Conservation (phyloP, 148 eudicot species). For the Vaccinium darrowii region DNA sequence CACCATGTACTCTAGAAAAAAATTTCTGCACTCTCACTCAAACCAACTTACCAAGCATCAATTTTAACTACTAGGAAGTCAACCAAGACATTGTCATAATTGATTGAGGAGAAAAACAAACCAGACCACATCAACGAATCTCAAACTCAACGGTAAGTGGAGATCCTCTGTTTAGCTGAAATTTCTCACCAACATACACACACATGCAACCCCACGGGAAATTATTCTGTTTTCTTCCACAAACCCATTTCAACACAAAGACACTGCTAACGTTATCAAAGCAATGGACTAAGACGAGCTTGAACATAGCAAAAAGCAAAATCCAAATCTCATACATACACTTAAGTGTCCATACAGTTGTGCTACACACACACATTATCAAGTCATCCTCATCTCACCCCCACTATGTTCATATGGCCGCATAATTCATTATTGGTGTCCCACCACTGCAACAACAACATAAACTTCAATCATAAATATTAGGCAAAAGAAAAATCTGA, state of each 20-base stretch:
- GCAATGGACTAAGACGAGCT: neutral
- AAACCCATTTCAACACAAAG: conserved; percentile 1
- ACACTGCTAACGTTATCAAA: neutral
- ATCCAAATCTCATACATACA: neutral
- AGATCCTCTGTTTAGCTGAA: neutral
- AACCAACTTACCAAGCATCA: neutral
- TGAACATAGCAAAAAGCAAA: neutral
- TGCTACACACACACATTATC: neutral
- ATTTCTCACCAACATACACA: neutral
- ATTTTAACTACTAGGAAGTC: neutral
- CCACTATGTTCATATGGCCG: neutral
- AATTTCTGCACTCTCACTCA: neutral
- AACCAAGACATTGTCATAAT: neutral
- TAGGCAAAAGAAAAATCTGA: neutral
- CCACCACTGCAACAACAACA: neutral
- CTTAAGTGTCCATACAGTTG: neutral
- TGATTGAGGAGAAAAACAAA: neutral
- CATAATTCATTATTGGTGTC: neutral
- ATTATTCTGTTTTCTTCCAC: neutral
- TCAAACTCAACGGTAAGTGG: neutral
- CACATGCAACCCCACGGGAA: neutral
- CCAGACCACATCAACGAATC: neutral
- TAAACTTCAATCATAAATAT: neutral
- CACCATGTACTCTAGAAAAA: neutral
- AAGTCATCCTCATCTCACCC: neutral